phyloP scores from a whole-genome alignment of 192 early-diverging fungal species.

The Gorgonomyces haynaldii region DNA sequence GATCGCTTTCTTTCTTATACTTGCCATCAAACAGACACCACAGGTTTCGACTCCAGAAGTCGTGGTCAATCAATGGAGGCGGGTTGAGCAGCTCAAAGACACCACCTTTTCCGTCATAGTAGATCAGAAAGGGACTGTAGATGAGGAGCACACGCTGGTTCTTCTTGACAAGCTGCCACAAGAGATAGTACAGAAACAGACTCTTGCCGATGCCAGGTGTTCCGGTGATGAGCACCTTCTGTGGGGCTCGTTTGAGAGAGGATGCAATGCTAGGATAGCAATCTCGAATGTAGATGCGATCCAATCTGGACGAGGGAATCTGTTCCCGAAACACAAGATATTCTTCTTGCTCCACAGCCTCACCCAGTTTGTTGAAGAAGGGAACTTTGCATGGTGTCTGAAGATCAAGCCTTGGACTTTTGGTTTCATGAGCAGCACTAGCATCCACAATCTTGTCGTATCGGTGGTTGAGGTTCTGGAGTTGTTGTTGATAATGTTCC shows the following conservation, averaged over 20 bases:
- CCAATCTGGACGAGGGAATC: slow-evolving; percentile 6
- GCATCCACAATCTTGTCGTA: too few relatives aligned
- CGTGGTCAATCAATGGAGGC: too few relatives aligned
- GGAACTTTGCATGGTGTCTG: slow-evolving; percentile 7
- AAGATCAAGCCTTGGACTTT: too few relatives aligned
- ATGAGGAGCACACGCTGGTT: slow-evolving; percentile 5
- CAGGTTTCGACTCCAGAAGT: slow-evolving; percentile 6
- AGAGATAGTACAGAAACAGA: slow-evolving; percentile 49
- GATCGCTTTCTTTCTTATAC: background rate
- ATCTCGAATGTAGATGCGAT: slow-evolving; percentile 8
- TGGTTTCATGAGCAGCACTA: too few relatives aligned
- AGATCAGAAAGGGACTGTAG: slow-evolving; percentile 2
- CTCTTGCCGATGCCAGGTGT: slow-evolving; percentile 57
- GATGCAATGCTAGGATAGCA: slow-evolving; percentile 7
- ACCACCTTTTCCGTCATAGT: slow-evolving; percentile 11
- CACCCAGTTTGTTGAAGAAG: slow-evolving; percentile 6
- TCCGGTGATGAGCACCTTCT: slow-evolving; percentile 10
- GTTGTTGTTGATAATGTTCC: too few relatives aligned
- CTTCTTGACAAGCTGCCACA: slow-evolving; percentile 11
- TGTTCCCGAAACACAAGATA: slow-evolving; percentile 5
- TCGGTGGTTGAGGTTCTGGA: too few relatives aligned
- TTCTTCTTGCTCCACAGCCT: slow-evolving; percentile 1
- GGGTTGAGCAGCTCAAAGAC: slow-evolving; percentile 10
- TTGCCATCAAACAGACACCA: slow-evolving; percentile 14
- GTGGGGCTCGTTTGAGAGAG: background rate